Evolutionary conservation across 2,329 filamentous ascomycete species (phyloP), one percentile per base, ranked within the genome.

Genomic region (Curvularia sp.): DNA sequence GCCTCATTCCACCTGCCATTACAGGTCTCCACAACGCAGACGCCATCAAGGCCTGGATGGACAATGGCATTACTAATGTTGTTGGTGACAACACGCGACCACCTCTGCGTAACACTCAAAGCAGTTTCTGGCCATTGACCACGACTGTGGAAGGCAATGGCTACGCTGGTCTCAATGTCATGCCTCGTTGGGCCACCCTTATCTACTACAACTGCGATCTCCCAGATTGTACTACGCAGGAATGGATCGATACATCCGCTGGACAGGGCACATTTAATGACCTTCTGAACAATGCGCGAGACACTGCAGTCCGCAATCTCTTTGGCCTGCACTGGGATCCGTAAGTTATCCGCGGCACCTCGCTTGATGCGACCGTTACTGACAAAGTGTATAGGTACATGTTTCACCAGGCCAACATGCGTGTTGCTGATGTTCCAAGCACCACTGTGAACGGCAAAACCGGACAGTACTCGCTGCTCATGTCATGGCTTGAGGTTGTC

Each of bases 121-220:
- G 81, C 75, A 59, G 74, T 13, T 85, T 83, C 74, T 87, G 84
- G 80, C 83, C 85, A 0, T 78, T 84, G 34, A 84, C 81, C 49
- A 84, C 81, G 48, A 86, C 77, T 3, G 78, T 81, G 0, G 79
- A 73, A 0, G 67, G 61, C 10, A 85, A 88, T 64, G 86, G 86
- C 0, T 85, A 82, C 62, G 81, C 75, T 41, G 86, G 86, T 1
- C 78, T 87, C 39, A 80, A 80, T 57, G 80, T 88, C 49, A 83
- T 86, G 68, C 85, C 84, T 4, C 83, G 86, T 45, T 88, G 82
- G 82, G 83, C 86, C 1, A 85, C 84, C 3, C 82, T 83, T 41
- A 87, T 88, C 59, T 88, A 87, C 77, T 88, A 86, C 79, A 87
- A 88, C 75, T 88, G 86, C 71, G 82, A 86, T 67, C 80, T 80